Evolutionary conservation across 2,329 filamentous ascomycete species (phyloP).

Genomic region (Cercospora zeae-maydis): DNA sequence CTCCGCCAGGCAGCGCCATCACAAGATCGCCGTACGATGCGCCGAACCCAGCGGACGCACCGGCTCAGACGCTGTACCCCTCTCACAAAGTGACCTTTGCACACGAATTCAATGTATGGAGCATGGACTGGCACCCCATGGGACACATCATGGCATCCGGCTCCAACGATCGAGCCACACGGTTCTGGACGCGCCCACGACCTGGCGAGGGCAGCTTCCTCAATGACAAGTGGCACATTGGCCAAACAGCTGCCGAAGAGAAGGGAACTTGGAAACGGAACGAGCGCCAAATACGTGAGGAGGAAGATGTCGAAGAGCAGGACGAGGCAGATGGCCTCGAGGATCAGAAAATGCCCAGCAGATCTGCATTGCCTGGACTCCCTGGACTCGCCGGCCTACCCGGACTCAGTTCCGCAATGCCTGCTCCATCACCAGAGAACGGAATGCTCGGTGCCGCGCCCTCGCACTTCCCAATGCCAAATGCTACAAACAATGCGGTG

Average conservation of each 20-base stretch:
- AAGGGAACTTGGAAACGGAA: slow-evolving; percentile 91
- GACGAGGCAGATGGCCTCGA: slow-evolving; percentile 90
- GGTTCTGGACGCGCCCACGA: slow-evolving; percentile 90
- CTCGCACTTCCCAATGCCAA: slow-evolving; percentile 25
- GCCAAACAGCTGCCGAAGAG: slow-evolving; percentile 86
- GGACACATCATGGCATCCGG: slow-evolving; percentile 94
- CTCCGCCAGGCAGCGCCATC: slow-evolving; percentile 67
- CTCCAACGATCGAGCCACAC: slow-evolving; percentile 92
- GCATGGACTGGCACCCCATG: slow-evolving; percentile 93
- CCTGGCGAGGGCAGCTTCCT: slow-evolving; percentile 82
- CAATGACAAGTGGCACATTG: slow-evolving; percentile 93
- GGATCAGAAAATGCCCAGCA: slow-evolving; percentile 77
- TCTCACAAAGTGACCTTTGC: slow-evolving; percentile 83
- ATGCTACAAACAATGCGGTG: slow-evolving; percentile 31
- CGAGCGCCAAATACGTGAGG: slow-evolving; percentile 74
- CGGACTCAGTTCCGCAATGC: slow-evolving; percentile 19
- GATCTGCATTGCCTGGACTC: slow-evolving; percentile 53
- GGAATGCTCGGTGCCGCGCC: slow-evolving; percentile 32
- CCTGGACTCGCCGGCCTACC: slow-evolving; percentile 54
- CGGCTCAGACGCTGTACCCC: slow-evolving; percentile 86
- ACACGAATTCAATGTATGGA: slow-evolving; percentile 96
- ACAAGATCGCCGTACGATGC: slow-evolving; percentile 81
- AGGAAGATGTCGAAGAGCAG: slow-evolving; percentile 89
- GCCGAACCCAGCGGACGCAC: slow-evolving; percentile 71
- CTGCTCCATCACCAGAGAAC: slow-evolving; percentile 12